Percentiles rank a stretch among this genome's conserved stretches.
Evolutionary conservation across 106 monocot species (phyloP).

Genomic region (Dendrobium officinale): DNA sequence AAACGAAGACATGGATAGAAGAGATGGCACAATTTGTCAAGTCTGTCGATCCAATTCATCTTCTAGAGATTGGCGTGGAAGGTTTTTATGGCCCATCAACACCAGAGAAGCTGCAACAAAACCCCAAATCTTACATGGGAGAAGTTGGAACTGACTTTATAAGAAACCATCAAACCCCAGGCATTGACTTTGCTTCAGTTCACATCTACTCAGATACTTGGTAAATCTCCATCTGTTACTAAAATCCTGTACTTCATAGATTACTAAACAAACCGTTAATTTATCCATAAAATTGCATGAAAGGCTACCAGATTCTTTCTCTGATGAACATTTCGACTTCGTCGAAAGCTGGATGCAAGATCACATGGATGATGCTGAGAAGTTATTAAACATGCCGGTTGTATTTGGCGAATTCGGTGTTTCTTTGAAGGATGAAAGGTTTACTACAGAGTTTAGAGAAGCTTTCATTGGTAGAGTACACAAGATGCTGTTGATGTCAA

Average conservation of each 20-base stretch:
- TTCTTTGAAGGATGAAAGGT: slow-evolving; percentile 41
- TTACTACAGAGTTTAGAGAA: slow-evolving; percentile 39
- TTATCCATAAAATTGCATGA: neutral
- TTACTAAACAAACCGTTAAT: neutral
- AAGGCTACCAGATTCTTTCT: slow-evolving; percentile 41
- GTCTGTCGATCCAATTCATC: slow-evolving; percentile 63
- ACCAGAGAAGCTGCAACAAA: slow-evolving; percentile 44
- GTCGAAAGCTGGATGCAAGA: slow-evolving; percentile 66
- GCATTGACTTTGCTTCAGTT: slow-evolving; percentile 78
- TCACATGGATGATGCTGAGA: slow-evolving; percentile 77
- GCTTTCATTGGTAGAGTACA: slow-evolving; percentile 53
- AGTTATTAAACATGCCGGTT: slow-evolving; percentile 59
- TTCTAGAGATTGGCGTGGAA: slow-evolving; percentile 61
- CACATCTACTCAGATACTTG: slow-evolving; percentile 84
- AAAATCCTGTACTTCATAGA: neutral
- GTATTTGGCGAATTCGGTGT: slow-evolving; percentile 76
- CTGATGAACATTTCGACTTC: slow-evolving; percentile 44
- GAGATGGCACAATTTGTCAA: slow-evolving; percentile 83
- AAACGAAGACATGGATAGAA: slow-evolving; percentile 73
- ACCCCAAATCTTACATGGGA: slow-evolving; percentile 36
- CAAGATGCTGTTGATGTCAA: slow-evolving; percentile 33
- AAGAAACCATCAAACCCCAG: slow-evolving; percentile 58
- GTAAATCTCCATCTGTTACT: slow-evolving; percentile 18
- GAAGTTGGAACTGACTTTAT: slow-evolving; percentile 72
- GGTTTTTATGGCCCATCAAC: slow-evolving; percentile 87